These are phyloP conservation scores for Lenwebbia sp. DNA, from an alignment of 345 rosid genomes.

Conservation along the genomic window DNA sequence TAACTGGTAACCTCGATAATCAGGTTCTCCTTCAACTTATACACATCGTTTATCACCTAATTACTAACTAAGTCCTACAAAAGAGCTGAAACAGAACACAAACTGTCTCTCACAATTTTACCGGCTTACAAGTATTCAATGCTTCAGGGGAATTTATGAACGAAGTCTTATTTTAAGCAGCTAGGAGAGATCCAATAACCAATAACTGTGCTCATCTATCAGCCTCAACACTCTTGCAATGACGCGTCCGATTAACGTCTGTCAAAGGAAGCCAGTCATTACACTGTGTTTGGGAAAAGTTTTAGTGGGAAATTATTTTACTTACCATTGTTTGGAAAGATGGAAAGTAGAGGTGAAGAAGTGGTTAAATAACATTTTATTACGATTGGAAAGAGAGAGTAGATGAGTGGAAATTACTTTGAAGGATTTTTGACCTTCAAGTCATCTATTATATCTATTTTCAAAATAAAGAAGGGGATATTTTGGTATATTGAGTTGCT, in stretches of 20 bases:
- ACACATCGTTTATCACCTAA: neutral
- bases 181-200: neutral
- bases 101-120: neutral
- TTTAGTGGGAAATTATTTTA: neutral
- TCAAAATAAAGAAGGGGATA: neutral
- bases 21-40: neutral
- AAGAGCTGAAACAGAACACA: neutral
- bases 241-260: neutral
- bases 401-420: neutral
- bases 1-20: neutral
- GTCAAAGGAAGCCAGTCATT: neutral
- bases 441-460: neutral
- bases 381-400: neutral
- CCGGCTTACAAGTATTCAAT: neutral
- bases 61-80: neutral
- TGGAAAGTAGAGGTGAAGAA: neutral
- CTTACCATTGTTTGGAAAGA: neutral
- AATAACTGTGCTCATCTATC: neutral
- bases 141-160: neutral
- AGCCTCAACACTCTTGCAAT: neutral
- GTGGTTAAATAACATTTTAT: neutral
- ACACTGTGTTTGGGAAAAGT: neutral
- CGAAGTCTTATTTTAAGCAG: neutral
- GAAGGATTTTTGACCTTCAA: neutral
- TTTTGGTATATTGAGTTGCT: neutral